Conservation (phyloP, 2,329 filamentous ascomycete genomes). For the Metarhizium rileyi region DNA sequence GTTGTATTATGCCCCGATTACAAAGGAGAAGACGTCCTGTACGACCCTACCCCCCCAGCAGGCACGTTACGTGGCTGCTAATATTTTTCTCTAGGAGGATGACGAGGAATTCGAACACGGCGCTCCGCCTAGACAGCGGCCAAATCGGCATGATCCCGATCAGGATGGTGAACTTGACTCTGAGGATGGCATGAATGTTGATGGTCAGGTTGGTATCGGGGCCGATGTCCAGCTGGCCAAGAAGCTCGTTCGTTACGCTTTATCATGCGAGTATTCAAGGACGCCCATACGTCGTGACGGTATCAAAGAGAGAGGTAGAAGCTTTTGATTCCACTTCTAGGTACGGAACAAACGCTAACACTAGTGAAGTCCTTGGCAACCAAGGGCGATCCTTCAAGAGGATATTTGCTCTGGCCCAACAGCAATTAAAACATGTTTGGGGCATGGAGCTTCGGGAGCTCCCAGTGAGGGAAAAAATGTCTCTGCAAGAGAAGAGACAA, state of each 20-base stretch:
- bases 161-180: slow-evolving; percentile 24
- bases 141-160: slow-evolving; percentile 18
- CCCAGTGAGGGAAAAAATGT: slow-evolving; percentile 70
- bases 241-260: slow-evolving; percentile 58
- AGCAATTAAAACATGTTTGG: slow-evolving; percentile 59
- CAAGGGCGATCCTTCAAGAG: slow-evolving; percentile 61
- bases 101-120: slow-evolving; percentile 25
- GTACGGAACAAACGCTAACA: neutral
- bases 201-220: slow-evolving; percentile 22
- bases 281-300: slow-evolving; percentile 50
- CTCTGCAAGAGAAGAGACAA: slow-evolving; percentile 66
- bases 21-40: slow-evolving; percentile 25
- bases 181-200: slow-evolving; percentile 27
- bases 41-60: slow-evolving; percentile 5
- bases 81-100: slow-evolving; percentile 11
- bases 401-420: slow-evolving; percentile 70
- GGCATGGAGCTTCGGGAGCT: slow-evolving; percentile 91
- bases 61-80: neutral
- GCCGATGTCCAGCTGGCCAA: slow-evolving; percentile 47
- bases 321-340: neutral
- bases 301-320: slow-evolving; percentile 51
- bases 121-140: slow-evolving; percentile 21
- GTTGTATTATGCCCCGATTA: slow-evolving; percentile 19
- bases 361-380: slow-evolving; percentile 55
- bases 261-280: slow-evolving; percentile 56